Evolutionary conservation across 2,329 filamentous ascomycete species (phyloP).

Genomic region (Bipolaris sorokiniana): DNA sequence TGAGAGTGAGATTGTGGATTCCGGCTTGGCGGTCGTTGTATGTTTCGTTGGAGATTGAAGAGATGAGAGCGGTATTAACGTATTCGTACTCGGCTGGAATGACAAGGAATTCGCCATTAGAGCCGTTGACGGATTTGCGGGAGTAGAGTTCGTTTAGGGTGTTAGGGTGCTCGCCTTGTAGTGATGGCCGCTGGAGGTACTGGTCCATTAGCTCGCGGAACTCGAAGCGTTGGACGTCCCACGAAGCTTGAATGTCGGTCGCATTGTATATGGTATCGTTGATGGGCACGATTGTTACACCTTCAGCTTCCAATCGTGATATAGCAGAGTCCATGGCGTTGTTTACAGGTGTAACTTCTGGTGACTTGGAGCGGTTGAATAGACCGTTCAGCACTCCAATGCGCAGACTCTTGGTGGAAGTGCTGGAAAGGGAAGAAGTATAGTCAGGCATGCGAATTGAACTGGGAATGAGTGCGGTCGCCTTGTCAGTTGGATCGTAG

Average conservation of each 20-base stretch:
- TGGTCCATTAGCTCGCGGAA: slow-evolving; percentile 61
- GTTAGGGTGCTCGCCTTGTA: slow-evolving; percentile 52
- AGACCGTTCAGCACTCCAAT: slow-evolving; percentile 63
- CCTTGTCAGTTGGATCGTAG: slow-evolving; percentile 60
- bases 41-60: slow-evolving; percentile 58
- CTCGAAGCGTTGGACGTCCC: slow-evolving; percentile 68
- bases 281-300: slow-evolving; percentile 60
- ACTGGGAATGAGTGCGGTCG: slow-evolving; percentile 57
- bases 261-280: slow-evolving; percentile 59
- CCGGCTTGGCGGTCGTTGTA: slow-evolving; percentile 57
- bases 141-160: slow-evolving; percentile 59
- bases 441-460: slow-evolving; percentile 56
- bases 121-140: slow-evolving; percentile 39
- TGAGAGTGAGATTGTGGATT: slow-evolving; percentile 60
- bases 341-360: slow-evolving; percentile 65
- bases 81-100: slow-evolving; percentile 65
- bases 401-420: slow-evolving; percentile 50
- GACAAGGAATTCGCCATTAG: slow-evolving; percentile 61
- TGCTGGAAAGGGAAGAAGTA: slow-evolving; percentile 46
- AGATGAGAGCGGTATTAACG: slow-evolving; percentile 58
- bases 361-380: slow-evolving; percentile 59
- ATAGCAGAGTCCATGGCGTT: slow-evolving; percentile 58
- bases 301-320: slow-evolving; percentile 54
- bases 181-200: slow-evolving; percentile 59
- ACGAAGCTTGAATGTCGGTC: slow-evolving; percentile 53